Conservation (phyloP, 768 basidiomycete genomes). For the Termitomyces titanicus region DNA sequence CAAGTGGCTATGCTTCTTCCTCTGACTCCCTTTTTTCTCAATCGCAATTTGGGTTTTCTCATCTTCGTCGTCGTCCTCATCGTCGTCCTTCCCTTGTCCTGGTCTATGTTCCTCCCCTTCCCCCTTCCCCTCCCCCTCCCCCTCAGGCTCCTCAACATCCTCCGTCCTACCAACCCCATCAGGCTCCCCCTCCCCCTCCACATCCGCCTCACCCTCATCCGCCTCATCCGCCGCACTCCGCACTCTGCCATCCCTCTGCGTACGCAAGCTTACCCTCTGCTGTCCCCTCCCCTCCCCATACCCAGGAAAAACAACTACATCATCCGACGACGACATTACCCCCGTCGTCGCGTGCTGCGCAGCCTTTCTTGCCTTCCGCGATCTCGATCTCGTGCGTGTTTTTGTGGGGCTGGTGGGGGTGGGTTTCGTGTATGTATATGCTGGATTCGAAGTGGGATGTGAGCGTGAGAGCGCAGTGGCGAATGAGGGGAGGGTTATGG, state of each 20-base stretch:
- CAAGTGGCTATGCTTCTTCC: conserved; percentile 34
- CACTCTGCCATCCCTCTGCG: not conserved
- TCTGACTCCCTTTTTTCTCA: not conserved
- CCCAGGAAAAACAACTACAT: not conserved
- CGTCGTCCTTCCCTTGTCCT: not conserved
- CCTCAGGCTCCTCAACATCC: not conserved
- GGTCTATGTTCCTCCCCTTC: not conserved
- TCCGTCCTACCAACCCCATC: not conserved
- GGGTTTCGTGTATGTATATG: too few species aligned
- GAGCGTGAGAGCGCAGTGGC: conserved; percentile 24
- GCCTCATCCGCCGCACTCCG: not conserved
- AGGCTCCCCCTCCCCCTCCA: not conserved
- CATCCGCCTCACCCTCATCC: not conserved
- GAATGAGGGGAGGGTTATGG: conserved; percentile 38
- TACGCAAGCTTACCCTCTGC: too few species aligned
- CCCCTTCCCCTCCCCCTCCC: not conserved
- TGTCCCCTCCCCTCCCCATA: not conserved
- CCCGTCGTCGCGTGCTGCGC: not conserved
- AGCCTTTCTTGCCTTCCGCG: conserved; percentile 2
- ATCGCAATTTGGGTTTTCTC: not conserved
- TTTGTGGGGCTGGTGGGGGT: not conserved
- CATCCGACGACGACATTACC: not conserved
- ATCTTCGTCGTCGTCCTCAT: not conserved
- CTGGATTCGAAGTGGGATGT: not conserved
- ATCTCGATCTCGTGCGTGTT: not conserved